Conservation (phyloP, 371 early-diverging fungal species). For the Polyrhizophydium stewartii region DNA sequence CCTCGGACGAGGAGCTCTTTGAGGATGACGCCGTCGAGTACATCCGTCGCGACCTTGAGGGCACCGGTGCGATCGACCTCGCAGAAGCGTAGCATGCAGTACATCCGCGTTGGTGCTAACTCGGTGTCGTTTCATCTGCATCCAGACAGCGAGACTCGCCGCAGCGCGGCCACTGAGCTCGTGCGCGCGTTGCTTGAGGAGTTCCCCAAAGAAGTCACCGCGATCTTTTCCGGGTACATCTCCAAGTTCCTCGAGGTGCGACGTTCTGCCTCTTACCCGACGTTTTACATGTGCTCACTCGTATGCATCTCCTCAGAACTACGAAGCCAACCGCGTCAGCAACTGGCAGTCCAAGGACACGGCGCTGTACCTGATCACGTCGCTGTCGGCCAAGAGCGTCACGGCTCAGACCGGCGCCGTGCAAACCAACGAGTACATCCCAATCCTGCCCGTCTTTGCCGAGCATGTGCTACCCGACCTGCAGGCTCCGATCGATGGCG, state of each 20-base stretch:
- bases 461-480: slow-evolving; percentile 79
- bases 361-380: slow-evolving; percentile 85
- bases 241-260: slow-evolving; percentile 64
- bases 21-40: slow-evolving; percentile 95
- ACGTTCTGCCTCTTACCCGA: too few relatives aligned
- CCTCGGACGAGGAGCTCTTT: slow-evolving; percentile 88
- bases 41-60: slow-evolving; percentile 91
- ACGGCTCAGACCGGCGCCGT: slow-evolving; percentile 67
- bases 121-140: neutral
- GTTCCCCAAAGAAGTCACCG: slow-evolving; percentile 76
- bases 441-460: slow-evolving; percentile 78
- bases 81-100: neutral
- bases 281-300: neutral
- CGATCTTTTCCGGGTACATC: slow-evolving; percentile 75
- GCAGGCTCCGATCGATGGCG: slow-evolving; percentile 64
- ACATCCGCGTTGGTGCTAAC: neutral
- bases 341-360: slow-evolving; percentile 96
- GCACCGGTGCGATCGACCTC: slow-evolving; percentile 49
- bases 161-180: slow-evolving; percentile 87
- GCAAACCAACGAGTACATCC: slow-evolving; percentile 68
- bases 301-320: slow-evolving; percentile 41
- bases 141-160: slow-evolving; percentile 81
- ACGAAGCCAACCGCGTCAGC: slow-evolving; percentile 58
- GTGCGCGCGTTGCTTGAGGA: slow-evolving; percentile 88
- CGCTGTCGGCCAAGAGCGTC: slow-evolving; percentile 69